Base-by-base conservation (phyloP, 257 asterid species). In the Knoxia roxburghii region DNA sequence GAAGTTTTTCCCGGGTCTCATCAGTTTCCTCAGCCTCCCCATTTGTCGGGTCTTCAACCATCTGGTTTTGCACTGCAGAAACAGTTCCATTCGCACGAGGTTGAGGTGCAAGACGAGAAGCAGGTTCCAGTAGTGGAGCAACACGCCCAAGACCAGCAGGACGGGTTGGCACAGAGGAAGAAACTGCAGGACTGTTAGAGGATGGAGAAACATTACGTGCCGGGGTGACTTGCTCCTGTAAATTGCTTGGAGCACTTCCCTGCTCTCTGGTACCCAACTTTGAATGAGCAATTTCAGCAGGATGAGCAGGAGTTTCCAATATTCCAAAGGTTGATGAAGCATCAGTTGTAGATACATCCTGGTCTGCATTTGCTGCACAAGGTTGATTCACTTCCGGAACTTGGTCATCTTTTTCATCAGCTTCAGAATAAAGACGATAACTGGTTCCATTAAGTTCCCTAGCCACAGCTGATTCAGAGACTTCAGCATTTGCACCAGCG, bases 1-100 rank as follows among this genome's bases (percentile, higher is more conserved):
- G 99, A 78, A 94, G 97, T 74, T 94, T 94, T 75, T 94, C 99
- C 29, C 97, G 96, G 64, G 99, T 94, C 78, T 94, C 99, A 33
- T 94, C 99, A 73, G 84, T 84, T 82, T 88, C 99, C 80, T 94
- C 99, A 45, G 84, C 81, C 56, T 90, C 97, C 54, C 84, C 95
- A 76, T 74, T 87, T 35, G 96, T 29, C 39, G 89, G 77, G 40
- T 87, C 96, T 72, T 90, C 97, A 70, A 79, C 67, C 59, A 80
- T 82, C 75, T 94, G 97, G 77, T 81, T 89, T 68, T 82, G 91
- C 24, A 78, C 11, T 13, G 86, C 70, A 39, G 96, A 70, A 50
- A 48, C 82, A 21, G 97, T 80, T 76, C 99, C 97, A 65, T 90
- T 94, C 59, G 82, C 95, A 54, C 92, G 83, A 69, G 93, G 83